Percentiles rank a stretch among this genome's conserved stretches.
Conservation (phyloP, 2,329 filamentous ascomycete species). For the Rachicladosporium sp. region DNA sequence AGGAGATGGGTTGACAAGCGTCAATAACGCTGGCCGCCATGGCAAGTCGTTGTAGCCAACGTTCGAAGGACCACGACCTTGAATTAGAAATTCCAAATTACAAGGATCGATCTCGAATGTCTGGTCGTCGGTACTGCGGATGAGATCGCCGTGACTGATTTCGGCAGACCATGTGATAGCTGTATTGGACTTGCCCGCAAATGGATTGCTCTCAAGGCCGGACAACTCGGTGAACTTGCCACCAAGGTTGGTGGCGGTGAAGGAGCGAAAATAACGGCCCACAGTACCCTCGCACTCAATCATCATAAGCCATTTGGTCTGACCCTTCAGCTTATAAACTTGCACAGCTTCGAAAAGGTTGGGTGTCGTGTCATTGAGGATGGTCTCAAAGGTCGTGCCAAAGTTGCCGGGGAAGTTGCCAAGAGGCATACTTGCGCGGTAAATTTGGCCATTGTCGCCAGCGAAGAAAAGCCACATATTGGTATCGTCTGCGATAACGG, state of each 20-base stretch:
- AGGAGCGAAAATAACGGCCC: slow-evolving; percentile 55
- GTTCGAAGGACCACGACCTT: slow-evolving; percentile 38
- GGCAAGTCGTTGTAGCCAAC: slow-evolving; percentile 40
- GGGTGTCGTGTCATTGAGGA: slow-evolving; percentile 41
- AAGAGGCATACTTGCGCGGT: slow-evolving; percentile 51
- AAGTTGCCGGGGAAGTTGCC: slow-evolving; percentile 50
- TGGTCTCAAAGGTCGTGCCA: slow-evolving; percentile 36
- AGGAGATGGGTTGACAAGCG: slow-evolving; percentile 21
- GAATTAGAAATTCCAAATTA: slow-evolving; percentile 53
- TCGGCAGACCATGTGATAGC: slow-evolving; percentile 54
- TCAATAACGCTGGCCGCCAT: slow-evolving; percentile 44
- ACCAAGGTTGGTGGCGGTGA: slow-evolving; percentile 44
- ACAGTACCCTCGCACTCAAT: slow-evolving; percentile 47
- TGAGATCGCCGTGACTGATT: slow-evolving; percentile 53
- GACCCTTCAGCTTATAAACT: slow-evolving; percentile 48
- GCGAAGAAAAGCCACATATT: slow-evolving; percentile 58
- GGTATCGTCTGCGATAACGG: slow-evolving; percentile 46
- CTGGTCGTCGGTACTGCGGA: slow-evolving; percentile 46
- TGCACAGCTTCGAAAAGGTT: slow-evolving; percentile 56
- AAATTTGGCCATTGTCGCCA: slow-evolving; percentile 55
- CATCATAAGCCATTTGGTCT: slow-evolving; percentile 51
- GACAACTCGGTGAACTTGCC: slow-evolving; percentile 49
- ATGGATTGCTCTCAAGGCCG: slow-evolving; percentile 43
- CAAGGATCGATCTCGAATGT: slow-evolving; percentile 51
- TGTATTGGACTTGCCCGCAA: slow-evolving; percentile 54